Percentiles rank a stretch among this genome's conserved stretches.
Conservation (phyloP, 2,329 filamentous ascomycete species). For the Epichloe amarillans region DNA sequence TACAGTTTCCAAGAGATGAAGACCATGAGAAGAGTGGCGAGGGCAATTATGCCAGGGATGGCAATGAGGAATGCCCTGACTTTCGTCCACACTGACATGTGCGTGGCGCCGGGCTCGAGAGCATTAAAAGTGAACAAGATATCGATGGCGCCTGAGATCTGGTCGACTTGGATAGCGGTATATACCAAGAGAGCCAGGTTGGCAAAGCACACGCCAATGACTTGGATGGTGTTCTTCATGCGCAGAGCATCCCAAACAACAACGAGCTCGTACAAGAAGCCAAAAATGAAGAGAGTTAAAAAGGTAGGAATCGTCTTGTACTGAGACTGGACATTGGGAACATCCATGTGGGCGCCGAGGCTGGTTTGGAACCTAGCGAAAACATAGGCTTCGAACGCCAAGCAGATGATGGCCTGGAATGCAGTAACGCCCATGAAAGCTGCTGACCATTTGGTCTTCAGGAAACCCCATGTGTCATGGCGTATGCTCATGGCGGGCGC, state of each 20-base stretch:
- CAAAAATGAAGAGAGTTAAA: slow-evolving; percentile 92
- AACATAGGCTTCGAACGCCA: slow-evolving; percentile 84
- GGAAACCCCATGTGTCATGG: slow-evolving; percentile 47
- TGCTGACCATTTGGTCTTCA: slow-evolving; percentile 80
- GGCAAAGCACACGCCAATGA: slow-evolving; percentile 88
- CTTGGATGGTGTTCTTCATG: slow-evolving; percentile 94
- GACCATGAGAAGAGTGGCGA: slow-evolving; percentile 59
- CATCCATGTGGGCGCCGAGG: slow-evolving; percentile 28
- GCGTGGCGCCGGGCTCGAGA: slow-evolving; percentile 25
- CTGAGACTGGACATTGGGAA: slow-evolving; percentile 32
- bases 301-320: slow-evolving; percentile 80
- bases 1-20: slow-evolving; percentile 90
- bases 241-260: slow-evolving; percentile 88
- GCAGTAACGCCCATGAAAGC: slow-evolving; percentile 63
- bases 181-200: slow-evolving; percentile 89
- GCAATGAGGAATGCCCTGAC: slow-evolving; percentile 69
- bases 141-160: slow-evolving; percentile 63
- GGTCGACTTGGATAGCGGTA: slow-evolving; percentile 81
- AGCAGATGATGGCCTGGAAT: slow-evolving; percentile 64
- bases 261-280: slow-evolving; percentile 81
- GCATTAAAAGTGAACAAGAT: slow-evolving; percentile 32
- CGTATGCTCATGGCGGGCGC: slow-evolving; percentile 18
- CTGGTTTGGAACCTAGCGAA: slow-evolving; percentile 74
- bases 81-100: slow-evolving; percentile 47
- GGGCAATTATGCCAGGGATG: slow-evolving; percentile 69